These are phyloP conservation scores for Porphyrellus cyaneotinctus DNA, from an alignment of 768 basidiomycete species.

Conservation along the genomic window DNA sequence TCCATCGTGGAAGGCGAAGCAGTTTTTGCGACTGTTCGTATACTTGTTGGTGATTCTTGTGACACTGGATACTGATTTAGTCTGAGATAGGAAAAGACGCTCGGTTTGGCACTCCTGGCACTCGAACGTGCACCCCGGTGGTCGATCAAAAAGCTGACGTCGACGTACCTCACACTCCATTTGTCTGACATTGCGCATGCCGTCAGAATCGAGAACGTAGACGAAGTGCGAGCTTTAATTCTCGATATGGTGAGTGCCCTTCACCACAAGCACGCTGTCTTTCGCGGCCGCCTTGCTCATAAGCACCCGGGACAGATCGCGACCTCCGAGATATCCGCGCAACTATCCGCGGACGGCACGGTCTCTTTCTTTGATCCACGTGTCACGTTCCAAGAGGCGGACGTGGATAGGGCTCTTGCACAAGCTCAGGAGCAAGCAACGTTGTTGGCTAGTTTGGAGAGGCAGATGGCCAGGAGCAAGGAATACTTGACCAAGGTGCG, in stretches of 20 bases:
- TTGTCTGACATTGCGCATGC: conserved; percentile 63
- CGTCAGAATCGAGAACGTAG: conserved; percentile 41
- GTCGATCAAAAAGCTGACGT: conserved; percentile 74
- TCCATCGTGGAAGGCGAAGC: conserved; percentile 53
- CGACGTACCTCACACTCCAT: conserved; percentile 77
- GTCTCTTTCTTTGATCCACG: conserved; percentile 71
- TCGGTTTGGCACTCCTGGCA: conserved; percentile 65
- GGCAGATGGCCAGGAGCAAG: conserved; percentile 51
- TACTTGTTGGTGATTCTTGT: neutral
- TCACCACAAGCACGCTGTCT: neutral
- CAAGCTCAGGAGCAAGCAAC: conserved; percentile 47
- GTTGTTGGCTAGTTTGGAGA: conserved; percentile 22
- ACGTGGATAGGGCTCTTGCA: conserved; percentile 57
- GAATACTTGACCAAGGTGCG: conserved; percentile 72
- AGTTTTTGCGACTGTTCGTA: conserved; percentile 49
- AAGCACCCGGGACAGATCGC: conserved; percentile 52
- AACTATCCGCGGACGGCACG: conserved; percentile 61
- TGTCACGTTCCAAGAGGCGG: conserved; percentile 51
- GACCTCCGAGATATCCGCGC: conserved; percentile 62
- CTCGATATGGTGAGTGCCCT: conserved; percentile 62
- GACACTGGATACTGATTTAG: conserved; percentile 4
- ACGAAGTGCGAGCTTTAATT: conserved; percentile 55
- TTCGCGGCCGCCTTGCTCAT: neutral
- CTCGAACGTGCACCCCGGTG: conserved; percentile 71
- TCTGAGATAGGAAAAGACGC: conserved; percentile 57